Evolutionary conservation across 805 yeast genomes (phyloP), one percentile per base, ranked within the genome.

Genomic region (Candida vaughaniae): DNA sequence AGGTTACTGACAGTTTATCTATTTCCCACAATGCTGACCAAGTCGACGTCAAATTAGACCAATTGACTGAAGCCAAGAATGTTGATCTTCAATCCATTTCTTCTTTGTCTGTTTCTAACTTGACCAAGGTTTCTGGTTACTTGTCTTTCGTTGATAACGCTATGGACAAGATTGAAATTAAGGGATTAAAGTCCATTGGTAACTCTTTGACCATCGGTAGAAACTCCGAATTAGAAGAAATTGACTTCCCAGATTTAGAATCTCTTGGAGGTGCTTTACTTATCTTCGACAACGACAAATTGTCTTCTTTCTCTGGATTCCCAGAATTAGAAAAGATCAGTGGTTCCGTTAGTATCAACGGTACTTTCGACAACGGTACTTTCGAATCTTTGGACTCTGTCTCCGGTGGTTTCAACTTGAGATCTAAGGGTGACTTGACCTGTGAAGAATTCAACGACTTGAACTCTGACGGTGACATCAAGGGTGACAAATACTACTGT

Each of bases 221-320:
- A 51, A 93, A 93, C 77, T 74, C 77, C 45, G 76, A 84, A 38
- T 78, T 93, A 64, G 75, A 77, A 53, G 74, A 70, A 52, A 50
- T 85, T 42, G 79, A 82, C 49, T 83, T 88, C 75, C 71, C 85
- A 35, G 63, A 74, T 60, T 78, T 93, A 66, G 72, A 80, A 45
- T 48, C 75, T 33, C 71, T 93, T 55, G 95, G 91, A 63, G 98
- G 99, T 78, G 99, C 96, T 66, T 85, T 93, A 65, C 82, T 77
- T 55, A 71, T 93, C 59, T 79, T 85, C 47, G 87, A 89, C 80
- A 93, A 93, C 84, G 69, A 86, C 48, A 65, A 74, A 38, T 80
- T 91, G 61, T 64, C 60, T 33, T 53, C 73, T 41, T 71, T 91
- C 59, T 71, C 72, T 41, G 91, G 88, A 60, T 86, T 93, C 79